These are phyloP conservation scores for Globisporangium paddicum DNA, from an alignment of 352 stramenopile genomes.

Conservation along the genomic window DNA sequence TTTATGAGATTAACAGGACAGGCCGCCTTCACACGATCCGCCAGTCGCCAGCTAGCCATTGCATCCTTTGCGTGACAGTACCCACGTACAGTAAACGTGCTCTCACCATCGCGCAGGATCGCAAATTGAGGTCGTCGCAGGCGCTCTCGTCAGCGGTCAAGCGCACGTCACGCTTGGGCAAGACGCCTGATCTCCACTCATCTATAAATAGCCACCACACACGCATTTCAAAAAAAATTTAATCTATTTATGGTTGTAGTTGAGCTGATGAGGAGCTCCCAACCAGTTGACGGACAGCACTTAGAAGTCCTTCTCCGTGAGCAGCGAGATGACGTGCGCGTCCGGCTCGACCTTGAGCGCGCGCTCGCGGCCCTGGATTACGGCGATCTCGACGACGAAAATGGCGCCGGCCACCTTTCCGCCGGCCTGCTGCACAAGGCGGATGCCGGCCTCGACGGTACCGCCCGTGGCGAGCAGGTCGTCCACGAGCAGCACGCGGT, in stretches of 20 bases:
- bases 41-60: neutral
- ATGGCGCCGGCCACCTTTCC: constrained; percentile 88
- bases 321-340: constrained; percentile 53
- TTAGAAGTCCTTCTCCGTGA: constrained; percentile 71
- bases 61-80: neutral
- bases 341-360: constrained; percentile 34
- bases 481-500: constrained; percentile 95
- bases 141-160: too few relatives aligned
- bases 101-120: neutral
- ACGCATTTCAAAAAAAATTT: neutral
- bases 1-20: too few relatives aligned
- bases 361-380: constrained; percentile 49
- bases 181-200: neutral
- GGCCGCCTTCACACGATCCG: neutral
- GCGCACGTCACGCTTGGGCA: too few relatives aligned
- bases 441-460: constrained; percentile 87
- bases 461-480: constrained; percentile 97
- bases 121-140: too few relatives aligned
- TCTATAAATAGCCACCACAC: neutral
- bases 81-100: too few relatives aligned
- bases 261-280: neutral
- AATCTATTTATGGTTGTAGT: neutral
- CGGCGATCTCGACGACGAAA: constrained; percentile 94
- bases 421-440: constrained; percentile 84
- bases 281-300: neutral